phyloP scores from a whole-genome alignment of 1,139 yeast species.

The Pichia cactophila region DNA sequence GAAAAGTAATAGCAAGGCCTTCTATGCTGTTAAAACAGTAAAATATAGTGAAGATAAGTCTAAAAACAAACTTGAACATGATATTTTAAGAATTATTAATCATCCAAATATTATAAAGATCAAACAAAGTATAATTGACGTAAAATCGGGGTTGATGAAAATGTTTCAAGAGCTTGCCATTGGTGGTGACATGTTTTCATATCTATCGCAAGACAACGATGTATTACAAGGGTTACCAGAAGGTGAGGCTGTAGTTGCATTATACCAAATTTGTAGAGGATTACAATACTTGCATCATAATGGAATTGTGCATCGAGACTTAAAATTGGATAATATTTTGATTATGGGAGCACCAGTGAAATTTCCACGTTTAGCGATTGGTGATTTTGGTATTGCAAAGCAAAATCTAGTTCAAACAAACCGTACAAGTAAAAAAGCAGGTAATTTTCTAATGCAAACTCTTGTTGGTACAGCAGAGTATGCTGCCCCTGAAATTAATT shows the following conservation, averaged over 20 bases:
- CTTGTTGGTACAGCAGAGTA: conserved; percentile 64
- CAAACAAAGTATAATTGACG: conserved; percentile 33
- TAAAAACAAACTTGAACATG: conserved; percentile 34
- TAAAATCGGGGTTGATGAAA: conserved; percentile 31
- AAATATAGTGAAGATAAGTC: conserved; percentile 24
- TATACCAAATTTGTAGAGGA: conserved; percentile 49
- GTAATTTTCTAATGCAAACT: conserved; percentile 38
- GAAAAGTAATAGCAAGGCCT: conserved; percentile 12
- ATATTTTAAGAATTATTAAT: conserved; percentile 44
- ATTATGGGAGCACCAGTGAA: conserved; percentile 51
- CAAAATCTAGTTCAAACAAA: conserved; percentile 14
- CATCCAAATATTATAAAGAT: conserved; percentile 88
- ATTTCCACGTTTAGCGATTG: conserved; percentile 44
- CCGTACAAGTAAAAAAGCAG: background rate
- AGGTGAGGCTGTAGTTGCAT: conserved; percentile 45
- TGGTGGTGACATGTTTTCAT: conserved; percentile 67
- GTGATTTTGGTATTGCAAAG: conserved; percentile 65
- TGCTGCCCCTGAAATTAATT: conserved; percentile 59
- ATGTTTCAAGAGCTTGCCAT: conserved; percentile 41
- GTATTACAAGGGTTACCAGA: conserved; percentile 40
- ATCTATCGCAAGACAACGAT: conserved; percentile 38
- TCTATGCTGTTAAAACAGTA: conserved; percentile 49
- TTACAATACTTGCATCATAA: conserved; percentile 43
- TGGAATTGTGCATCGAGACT: conserved; percentile 48
- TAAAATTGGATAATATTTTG: conserved; percentile 53